A percentile compares a stretch with the other conserved stretches of the same genome.
phyloP scores from a whole-genome alignment of 805 yeast species.

The Starmerella bombi region DNA sequence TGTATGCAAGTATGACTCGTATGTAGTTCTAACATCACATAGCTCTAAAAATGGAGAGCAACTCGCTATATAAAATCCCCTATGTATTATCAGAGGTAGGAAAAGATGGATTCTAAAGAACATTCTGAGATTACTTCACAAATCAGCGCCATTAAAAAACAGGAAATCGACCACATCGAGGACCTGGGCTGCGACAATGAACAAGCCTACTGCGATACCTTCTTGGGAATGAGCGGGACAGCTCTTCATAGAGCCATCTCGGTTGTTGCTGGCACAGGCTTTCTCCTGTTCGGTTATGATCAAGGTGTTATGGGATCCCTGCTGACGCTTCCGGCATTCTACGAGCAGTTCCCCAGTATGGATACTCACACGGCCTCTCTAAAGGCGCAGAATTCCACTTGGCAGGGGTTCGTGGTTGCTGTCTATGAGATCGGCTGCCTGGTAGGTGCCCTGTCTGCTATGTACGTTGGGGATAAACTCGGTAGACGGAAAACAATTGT shows the following conservation, averaged over 20 bases:
- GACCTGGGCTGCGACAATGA: slow-evolving; percentile 1
- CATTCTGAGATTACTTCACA: too few relatives aligned
- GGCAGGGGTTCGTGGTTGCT: slow-evolving; percentile 26
- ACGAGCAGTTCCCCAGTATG: slow-evolving; percentile 20
- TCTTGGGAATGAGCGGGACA: slow-evolving; percentile 9
- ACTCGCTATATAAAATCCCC: too few relatives aligned
- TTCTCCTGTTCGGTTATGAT: slow-evolving; percentile 61
- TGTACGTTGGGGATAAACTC: slow-evolving; percentile 40
- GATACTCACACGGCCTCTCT: slow-evolving; percentile 7
- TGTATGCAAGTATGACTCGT: too few relatives aligned
- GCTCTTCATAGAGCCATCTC: slow-evolving; percentile 30
- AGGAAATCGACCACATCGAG: background rate
- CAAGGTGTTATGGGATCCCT: slow-evolving; percentile 52
- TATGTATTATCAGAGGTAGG: too few relatives aligned
- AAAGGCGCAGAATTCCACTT: slow-evolving; percentile 13
- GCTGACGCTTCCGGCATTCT: slow-evolving; percentile 16
- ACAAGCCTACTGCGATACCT: background rate
- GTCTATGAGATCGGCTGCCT: slow-evolving; percentile 57
- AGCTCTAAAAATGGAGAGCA: too few relatives aligned
- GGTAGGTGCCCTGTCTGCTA: slow-evolving; percentile 47
- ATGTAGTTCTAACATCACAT: too few relatives aligned
- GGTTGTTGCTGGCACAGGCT: slow-evolving; percentile 47
- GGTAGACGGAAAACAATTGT: slow-evolving; percentile 47
- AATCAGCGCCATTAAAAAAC: too few relatives aligned
- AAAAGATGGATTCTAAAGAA: too few relatives aligned